A percentile compares a stretch with the other conserved stretches of the same genome.
phyloP scores from a whole-genome alignment of 148 eudicot species.

The Heliamphora exappendiculata region DNA sequence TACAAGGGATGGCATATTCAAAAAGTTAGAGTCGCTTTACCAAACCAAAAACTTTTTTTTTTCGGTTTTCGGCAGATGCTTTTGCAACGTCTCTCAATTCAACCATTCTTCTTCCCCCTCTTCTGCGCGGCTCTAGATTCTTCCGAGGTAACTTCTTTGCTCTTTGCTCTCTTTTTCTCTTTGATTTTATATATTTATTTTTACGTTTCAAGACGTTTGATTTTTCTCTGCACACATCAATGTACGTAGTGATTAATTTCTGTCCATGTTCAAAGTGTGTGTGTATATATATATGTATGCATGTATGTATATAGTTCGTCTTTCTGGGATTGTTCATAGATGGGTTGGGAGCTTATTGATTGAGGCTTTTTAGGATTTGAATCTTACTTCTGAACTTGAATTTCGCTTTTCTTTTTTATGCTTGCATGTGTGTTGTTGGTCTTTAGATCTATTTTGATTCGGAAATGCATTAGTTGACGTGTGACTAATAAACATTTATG shows the following conservation, averaged over 20 bases:
- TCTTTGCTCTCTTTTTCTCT: background rate
- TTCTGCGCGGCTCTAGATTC: background rate
- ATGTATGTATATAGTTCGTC: too few species aligned
- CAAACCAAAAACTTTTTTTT: background rate
- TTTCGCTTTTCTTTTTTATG: background rate
- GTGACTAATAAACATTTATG: background rate
- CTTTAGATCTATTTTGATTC: background rate
- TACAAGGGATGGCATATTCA: too few species aligned
- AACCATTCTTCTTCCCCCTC: background rate
- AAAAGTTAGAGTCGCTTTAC: too few species aligned
- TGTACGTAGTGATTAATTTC: background rate
- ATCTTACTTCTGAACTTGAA: background rate
- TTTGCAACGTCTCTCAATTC: background rate
- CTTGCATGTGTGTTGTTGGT: background rate
- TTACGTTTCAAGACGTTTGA: background rate
- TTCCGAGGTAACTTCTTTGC: background rate
- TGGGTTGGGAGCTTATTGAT: background rate
- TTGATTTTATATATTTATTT: background rate
- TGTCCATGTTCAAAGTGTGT: background rate
- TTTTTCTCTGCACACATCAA: background rate
- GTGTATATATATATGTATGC: too few species aligned
- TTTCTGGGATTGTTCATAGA: too few species aligned
- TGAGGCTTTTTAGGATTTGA: background rate
- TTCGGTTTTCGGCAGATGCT: background rate
- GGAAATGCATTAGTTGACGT: background rate